Percentiles rank a stretch among this genome's conserved stretches.
Conservation (phyloP, 73 alveolate genomes). For the Stentor roeselii region DNA sequence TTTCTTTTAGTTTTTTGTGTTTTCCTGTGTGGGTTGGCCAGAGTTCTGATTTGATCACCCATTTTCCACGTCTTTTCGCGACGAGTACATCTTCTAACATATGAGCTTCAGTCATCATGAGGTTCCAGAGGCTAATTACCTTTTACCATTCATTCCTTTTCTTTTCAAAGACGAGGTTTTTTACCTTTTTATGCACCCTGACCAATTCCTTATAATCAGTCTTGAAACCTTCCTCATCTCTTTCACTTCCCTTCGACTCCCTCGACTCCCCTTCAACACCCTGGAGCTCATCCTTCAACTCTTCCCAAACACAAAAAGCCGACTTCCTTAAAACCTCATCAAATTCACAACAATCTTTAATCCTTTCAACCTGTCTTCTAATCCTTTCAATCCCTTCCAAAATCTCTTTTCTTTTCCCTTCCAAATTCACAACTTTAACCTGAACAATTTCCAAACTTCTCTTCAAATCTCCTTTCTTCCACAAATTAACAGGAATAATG, state of each 20-base stretch:
- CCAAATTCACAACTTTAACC: conserved; percentile 5
- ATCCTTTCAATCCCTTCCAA: too few species aligned
- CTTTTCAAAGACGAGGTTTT: not conserved
- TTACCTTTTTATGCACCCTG: not conserved
- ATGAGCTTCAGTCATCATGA: not conserved
- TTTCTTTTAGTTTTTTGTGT: not conserved
- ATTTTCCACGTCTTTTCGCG: not conserved
- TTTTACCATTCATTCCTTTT: conserved; percentile 4
- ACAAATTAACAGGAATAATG: conserved; percentile 7
- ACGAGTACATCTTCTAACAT: not conserved
- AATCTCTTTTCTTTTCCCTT: not conserved
- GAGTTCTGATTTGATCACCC: not conserved
- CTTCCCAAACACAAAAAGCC: too few species aligned
- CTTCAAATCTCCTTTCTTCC: conserved; percentile 3
- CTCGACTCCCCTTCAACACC: too few species aligned
- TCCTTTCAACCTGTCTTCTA: too few species aligned
- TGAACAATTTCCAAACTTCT: not conserved
- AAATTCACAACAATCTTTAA: too few species aligned
- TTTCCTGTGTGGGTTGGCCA: conserved; percentile 1
- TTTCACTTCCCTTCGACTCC: too few species aligned
- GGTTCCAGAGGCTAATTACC: conserved; percentile 7
- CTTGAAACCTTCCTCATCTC: too few species aligned
- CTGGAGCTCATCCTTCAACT: too few species aligned
- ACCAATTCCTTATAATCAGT: not conserved
- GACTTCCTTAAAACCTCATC: too few species aligned